Base-by-base conservation (phyloP, 2,329 filamentous ascomycete genomes). In the Venturia effusa region DNA sequence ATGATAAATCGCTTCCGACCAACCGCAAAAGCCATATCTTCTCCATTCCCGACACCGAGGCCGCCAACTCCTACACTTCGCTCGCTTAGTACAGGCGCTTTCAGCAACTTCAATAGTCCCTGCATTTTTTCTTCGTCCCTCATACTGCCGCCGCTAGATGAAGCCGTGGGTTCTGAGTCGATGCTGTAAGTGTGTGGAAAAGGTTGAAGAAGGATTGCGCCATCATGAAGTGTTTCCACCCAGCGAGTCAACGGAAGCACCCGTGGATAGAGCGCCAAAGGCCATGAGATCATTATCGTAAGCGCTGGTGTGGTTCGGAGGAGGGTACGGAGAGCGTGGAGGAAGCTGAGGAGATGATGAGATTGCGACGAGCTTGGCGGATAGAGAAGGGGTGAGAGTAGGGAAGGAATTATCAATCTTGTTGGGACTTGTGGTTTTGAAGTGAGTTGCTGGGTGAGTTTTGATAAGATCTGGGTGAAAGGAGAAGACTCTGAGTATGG, bases 21-120 rank as follows among this genome's bases (percentile, higher is more conserved):
- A 61, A 99, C 77, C 66, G 87, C 92, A 74, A 99, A 99, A 4
- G 92, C 92, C 75, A 96, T 83, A 75, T 97, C 92, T 71, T 96
- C 86, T 37, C 51, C 51, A 57, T 19, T 34, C 2, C 51, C 30
- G 6, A 57, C 30, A 3, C 51, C 51, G 8, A 57, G 11, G 63
- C 88, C 82, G 67, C 85, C 76, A 34, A 78, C 77, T 1, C 74
- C 86, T 65, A 84, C 84, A 1, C 94, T 93, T 68, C 89, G 90
- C 72, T 97, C 93, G 66, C 95, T 90, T 68, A 90, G 87, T 0
- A 96, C 80, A 0, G 94, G 93, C 41, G 97, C 75, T 63, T 87
- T 87, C 73, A 96, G 90, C 0, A 95, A 84, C 66, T 87, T 89
- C 22, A 97, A 77, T 75, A 97, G 84, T 0, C 94, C 94, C 72